Conservation (phyloP, 169 alveolate genomes). For the Perkinsus olseni region DNA sequence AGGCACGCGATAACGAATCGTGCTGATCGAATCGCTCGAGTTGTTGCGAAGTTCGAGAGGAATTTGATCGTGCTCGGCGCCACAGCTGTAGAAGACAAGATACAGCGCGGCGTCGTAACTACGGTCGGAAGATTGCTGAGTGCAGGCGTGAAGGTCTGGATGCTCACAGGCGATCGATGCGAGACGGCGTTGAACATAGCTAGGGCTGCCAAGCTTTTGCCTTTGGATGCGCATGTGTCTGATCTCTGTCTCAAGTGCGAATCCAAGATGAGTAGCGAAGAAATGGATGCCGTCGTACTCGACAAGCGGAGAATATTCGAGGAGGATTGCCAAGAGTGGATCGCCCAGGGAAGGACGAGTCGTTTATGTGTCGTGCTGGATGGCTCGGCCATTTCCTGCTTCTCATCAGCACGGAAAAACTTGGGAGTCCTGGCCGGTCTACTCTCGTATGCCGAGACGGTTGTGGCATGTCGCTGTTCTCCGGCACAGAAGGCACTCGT, state of each 20-base stretch:
- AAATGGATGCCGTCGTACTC: not conserved
- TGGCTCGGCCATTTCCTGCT: not conserved
- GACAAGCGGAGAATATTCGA: not conserved
- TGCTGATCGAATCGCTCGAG: slow-evolving; percentile 53
- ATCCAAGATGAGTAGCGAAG: not conserved
- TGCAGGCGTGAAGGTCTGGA: slow-evolving; percentile 84
- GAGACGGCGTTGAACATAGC: slow-evolving; percentile 90
- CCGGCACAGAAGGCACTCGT: slow-evolving; percentile 84
- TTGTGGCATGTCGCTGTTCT: slow-evolving; percentile 75
- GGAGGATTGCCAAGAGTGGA: not conserved
- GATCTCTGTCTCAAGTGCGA: not conserved
- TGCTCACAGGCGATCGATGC: slow-evolving; percentile 88
- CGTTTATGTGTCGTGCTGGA: not conserved
- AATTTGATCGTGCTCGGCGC: slow-evolving; percentile 72
- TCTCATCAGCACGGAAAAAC: not conserved
- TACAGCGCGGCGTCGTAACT: slow-evolving; percentile 78
- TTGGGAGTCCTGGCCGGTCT: not conserved
- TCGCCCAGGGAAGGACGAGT: not conserved
- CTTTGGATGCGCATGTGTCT: not conserved
- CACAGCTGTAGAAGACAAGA: slow-evolving; percentile 78
- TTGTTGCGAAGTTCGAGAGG: slow-evolving; percentile 69
- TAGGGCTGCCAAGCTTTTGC: slow-evolving; percentile 28
- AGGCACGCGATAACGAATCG: slow-evolving; percentile 50
- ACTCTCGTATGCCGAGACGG: not conserved
- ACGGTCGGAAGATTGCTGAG: slow-evolving; percentile 73